Evolutionary conservation across 371 early-diverging fungal genomes (phyloP), one percentile per base, ranked within the genome.

Genomic region (Pancytospora philotis): DNA sequence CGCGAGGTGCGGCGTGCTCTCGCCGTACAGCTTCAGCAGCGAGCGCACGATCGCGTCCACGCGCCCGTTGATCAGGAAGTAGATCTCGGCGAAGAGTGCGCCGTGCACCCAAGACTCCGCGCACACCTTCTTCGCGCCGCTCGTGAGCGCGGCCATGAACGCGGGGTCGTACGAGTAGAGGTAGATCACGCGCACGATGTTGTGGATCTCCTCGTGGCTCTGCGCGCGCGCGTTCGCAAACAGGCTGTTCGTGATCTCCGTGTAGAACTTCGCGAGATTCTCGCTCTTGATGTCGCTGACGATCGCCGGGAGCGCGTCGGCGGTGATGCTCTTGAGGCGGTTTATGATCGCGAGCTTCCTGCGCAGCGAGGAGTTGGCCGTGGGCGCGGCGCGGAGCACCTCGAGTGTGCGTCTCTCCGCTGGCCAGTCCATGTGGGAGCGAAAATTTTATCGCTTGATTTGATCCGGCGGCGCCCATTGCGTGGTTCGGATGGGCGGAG

Each of bases 341-440:
- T 73, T 73, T 13, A 73, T 61, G 16, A 68, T 72, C n/a, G 25
- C 32, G 22, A 63, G 51, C 69, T 73, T 73, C 41, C 69, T 73
- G 34, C 60, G 68, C 16, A 73, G 52, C 16, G 48, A 30, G 1
- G 69, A 68, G 50, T 64, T 73, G 22, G 49, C 25, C n/a, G 34
- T 55, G 36, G 38, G 39, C 36, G 2, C 31, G 30, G 36, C 13
- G 2, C 34, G 39, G 2, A 39, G 27, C 10, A 51, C n/a, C n/a
- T 48, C 32, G 30, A 72, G 39, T 28, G 22, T 22, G 56, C 4
- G 22, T 3, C 67, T 38, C 37, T 72, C 68, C 50, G 38, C 50
- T 25, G 45, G 19, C 73, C 67, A 72, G 27, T 19, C 34, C 55
- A 53, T 53, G 30, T 8, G 19, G 55, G 16, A 10, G 34, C 10